These are phyloP conservation scores for Vigna angularis DNA, from an alignment of 306 rosid species.

Conservation along the genomic window DNA sequence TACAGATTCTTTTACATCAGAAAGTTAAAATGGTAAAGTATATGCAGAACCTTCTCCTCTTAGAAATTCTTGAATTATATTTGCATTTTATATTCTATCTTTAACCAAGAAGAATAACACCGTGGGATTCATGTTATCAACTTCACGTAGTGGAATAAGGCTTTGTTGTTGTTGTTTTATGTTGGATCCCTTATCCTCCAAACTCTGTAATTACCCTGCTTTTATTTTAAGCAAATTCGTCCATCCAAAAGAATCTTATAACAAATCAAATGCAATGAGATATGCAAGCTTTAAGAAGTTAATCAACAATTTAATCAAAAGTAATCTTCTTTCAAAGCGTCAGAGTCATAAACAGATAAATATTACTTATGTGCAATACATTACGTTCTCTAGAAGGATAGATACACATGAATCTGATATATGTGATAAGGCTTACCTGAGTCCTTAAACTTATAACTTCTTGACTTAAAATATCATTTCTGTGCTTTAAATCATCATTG, in stretches of 20 bases:
- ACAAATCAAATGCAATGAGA: conserved; percentile 16
- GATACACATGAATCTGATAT: conserved; percentile 8
- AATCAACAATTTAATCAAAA: conserved; percentile 18
- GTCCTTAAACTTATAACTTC: conserved; percentile 74
- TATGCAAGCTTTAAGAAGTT: conserved; percentile 25
- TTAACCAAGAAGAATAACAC: not conserved
- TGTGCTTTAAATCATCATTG: conserved; percentile 58
- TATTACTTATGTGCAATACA: not conserved
- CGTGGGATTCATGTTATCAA: not conserved
- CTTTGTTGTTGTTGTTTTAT: not conserved
- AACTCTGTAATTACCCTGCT: not conserved
- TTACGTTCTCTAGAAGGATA: conserved; percentile 23
- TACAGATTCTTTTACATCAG: not conserved
- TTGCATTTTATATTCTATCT: not conserved
- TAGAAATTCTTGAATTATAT: not conserved
- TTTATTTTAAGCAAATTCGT: not conserved
- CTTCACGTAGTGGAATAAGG: not conserved
- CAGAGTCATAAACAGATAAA: conserved; percentile 5
- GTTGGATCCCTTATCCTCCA: conserved; percentile 23
- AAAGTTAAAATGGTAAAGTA: not conserved
- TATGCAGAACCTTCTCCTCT: not conserved
- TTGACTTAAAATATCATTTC: conserved; percentile 73
- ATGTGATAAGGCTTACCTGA: conserved; percentile 64
- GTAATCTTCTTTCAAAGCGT: conserved; percentile 21
- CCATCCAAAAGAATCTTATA: not conserved